Conservation (phyloP, 2,329 filamentous ascomycete genomes). For the Aspergillus glaucus region DNA sequence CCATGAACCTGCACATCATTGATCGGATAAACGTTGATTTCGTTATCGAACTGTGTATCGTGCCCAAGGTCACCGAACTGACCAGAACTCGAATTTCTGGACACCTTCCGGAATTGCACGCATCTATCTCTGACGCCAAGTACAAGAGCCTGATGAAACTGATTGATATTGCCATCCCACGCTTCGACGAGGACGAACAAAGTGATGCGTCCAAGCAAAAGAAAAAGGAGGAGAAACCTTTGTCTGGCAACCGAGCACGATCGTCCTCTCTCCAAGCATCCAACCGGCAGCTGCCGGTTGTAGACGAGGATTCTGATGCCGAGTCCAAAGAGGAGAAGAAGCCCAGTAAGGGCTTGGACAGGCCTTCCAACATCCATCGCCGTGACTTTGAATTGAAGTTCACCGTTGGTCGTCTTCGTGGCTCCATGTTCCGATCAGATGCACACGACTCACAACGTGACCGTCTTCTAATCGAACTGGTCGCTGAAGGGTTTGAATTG, state of each 20-base stretch:
- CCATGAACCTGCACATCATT: slow-evolving; percentile 76
- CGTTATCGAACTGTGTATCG: slow-evolving; percentile 87
- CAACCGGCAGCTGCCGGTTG: slow-evolving; percentile 66
- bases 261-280: slow-evolving; percentile 71
- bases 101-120: slow-evolving; percentile 85
- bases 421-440: slow-evolving; percentile 83
- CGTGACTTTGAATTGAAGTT: slow-evolving; percentile 96
- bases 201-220: slow-evolving; percentile 28
- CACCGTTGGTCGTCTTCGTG: slow-evolving; percentile 86
- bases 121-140: slow-evolving; percentile 85
- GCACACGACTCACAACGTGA: slow-evolving; percentile 70
- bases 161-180: slow-evolving; percentile 90
- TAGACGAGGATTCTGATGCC: slow-evolving; percentile 62
- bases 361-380: slow-evolving; percentile 70
- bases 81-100: slow-evolving; percentile 89
- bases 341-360: slow-evolving; percentile 26
- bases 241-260: slow-evolving; percentile 41
- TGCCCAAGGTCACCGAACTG: slow-evolving; percentile 91
- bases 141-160: slow-evolving; percentile 97
- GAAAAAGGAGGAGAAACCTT: slow-evolving; percentile 25
- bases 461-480: slow-evolving; percentile 77
- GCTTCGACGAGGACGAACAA: slow-evolving; percentile 54
- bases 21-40: slow-evolving; percentile 98
- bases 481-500: slow-evolving; percentile 82
- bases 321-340: slow-evolving; percentile 57